Base-by-base conservation (phyloP, 441 rosid species). In the Manihot esculenta region DNA sequence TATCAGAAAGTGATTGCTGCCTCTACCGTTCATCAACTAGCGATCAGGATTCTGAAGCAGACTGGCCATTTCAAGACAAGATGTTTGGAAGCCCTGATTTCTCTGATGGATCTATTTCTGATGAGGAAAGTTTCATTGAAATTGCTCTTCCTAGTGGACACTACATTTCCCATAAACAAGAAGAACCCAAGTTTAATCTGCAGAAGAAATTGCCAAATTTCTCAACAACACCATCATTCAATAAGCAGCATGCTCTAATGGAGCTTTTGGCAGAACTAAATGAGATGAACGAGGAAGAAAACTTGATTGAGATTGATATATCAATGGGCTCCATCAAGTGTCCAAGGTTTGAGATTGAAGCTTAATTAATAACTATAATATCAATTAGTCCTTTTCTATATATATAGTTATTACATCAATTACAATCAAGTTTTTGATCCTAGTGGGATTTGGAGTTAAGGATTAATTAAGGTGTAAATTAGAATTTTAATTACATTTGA, bases 301-400 rank as follows among this genome's bases (percentile, higher is more conserved):
- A 92, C 55, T 74, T 94, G 76, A 89, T 92, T 55, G 99, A 94
- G 85, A 94, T 94, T 75, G 99, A 94, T 73, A 84, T 94, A 64
- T 88, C 90, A 8, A 79, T 89, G 54, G 97, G 99, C 48, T 92
- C 93, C 67, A 92, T 90, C 83, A 92, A 90, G 81, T 89, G 83
- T 80, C 80, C 97, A 24, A 86, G 91, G 84, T 84, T 86, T 79
- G 88, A 84, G 77, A 82, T 92, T 82, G 76, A 85, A 83, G 87
- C 90, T 23, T 88, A 72, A 84, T 23, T 23, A 49, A 12, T 54
- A 55, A 3, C 10, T 23, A 20, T 66, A 68, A 30, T n/a, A 7
- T 2, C 30, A 45, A 42, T 13, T 42, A 20, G 27, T 15, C 1
- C n/a, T 26, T 14, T 47, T 58, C n/a, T n/a, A n/a, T 38, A 61